Base-by-base conservation (phyloP, 495 filamentous ascomycete genomes). In the Astrothelium subdiscretum region DNA sequence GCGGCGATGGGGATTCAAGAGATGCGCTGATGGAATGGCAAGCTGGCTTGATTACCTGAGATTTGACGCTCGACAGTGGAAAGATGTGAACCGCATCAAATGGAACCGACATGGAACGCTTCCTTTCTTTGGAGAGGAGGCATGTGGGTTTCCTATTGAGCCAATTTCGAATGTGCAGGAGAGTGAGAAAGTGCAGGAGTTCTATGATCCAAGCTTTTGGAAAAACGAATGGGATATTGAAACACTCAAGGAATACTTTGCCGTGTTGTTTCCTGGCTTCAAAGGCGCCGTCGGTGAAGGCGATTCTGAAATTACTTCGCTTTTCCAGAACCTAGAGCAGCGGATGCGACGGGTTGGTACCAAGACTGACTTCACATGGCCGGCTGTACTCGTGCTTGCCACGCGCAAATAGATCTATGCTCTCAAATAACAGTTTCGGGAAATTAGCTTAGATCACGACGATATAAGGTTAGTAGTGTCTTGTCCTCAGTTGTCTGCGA, bases 11-110 rank as follows among this genome's bases (percentile, higher is more conserved):
- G 54, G 59, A 11, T 59, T 61, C 22, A 58, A 65, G 57, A 29
- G 61, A 24, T 26, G 38, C 13, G 63, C 66, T 0, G 60, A 69
- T 22, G 69, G 62, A 3, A 69, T 70, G 62, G 22, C 24, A 4
- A 66, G 62, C 15, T 72, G 71, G 70, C 64, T 73, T 13, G 71
- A 73, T 52, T 63, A 65, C 27, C 31, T 73, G 10, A 57, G 58
- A 0, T 63, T 72, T 42, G 42, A 62, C 1, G n/a, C 32, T 1
- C 54, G 48, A 8, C n/a, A 31, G 1, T 73, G 71, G 71, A 43
- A 43, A 0, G 64, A 67, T 32, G 66, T 73, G 1, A 3, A 60
- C 13, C 31, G 71, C 10, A 57, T 60, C 13, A 73, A 73, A 40
- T 70, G 67, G 71, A 73, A 73, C 31, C 57, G 48, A 2, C 51